Conservation (phyloP, 805 yeast genomes). For the Candida silvatica region DNA sequence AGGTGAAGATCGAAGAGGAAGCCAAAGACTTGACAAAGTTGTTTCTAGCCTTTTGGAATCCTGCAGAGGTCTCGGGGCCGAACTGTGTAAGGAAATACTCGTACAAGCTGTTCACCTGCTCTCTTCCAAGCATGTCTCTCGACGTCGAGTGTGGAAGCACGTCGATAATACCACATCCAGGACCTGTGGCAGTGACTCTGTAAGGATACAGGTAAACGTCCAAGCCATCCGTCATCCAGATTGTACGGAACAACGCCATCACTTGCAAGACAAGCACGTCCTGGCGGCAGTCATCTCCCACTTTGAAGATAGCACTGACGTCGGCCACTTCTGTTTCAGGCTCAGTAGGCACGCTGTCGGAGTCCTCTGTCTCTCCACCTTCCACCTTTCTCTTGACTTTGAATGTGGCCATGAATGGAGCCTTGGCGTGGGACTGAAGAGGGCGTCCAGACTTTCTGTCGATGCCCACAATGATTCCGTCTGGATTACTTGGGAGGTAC, state of each 20-base stretch:
- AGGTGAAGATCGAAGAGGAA: conserved; percentile 88
- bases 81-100: conserved; percentile 88
- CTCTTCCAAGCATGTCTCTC: conserved; percentile 97
- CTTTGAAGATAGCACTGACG: conserved; percentile 94
- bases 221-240: conserved; percentile 82
- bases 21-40: conserved; percentile 92
- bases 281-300: conserved; percentile 98
- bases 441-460: conserved; percentile 91
- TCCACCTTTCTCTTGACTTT: conserved; percentile 48
- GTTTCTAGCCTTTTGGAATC: conserved; percentile 84
- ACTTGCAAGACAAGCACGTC: conserved; percentile 91
- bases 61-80: conserved; percentile 89
- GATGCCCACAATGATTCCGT: conserved; percentile 87
- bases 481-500: conserved; percentile 93
- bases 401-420: conserved; percentile 97
- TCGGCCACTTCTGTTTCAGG: conserved; percentile 21
- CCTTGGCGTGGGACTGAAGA: conserved; percentile 95
- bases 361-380: conserved; percentile 21
- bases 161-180: conserved; percentile 98
- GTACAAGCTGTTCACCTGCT: conserved; percentile 93
- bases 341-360: conserved; percentile 12
- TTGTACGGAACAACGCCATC: conserved; percentile 82
- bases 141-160: conserved; percentile 93
- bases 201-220: conserved; percentile 90
- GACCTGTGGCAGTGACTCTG: conserved; percentile 96